Evolutionary conservation across 164 flowering plant species (phyloP), one percentile per base, ranked within the genome.

Genomic region (Berberis thunbergii): DNA sequence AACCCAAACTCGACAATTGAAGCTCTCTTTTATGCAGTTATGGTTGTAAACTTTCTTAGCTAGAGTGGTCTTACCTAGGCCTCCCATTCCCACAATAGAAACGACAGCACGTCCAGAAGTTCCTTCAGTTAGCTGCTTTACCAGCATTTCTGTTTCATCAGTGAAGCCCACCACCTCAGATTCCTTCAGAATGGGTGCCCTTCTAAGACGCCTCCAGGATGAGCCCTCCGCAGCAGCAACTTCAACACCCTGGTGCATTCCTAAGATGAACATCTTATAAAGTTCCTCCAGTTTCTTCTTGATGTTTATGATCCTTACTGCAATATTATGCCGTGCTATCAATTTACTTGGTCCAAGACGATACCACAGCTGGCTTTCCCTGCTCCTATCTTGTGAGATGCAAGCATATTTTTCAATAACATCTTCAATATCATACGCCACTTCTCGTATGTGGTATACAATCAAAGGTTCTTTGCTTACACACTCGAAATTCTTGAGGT

Each of bases 61-160:
- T 12, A 78, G 69, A 12, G 81, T 68, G 2, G 79, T 77, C 68
- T 78, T 80, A 3, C 82, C 82, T 3, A 69, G 13, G 9, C 82
- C 77, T 1, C 78, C 79, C 67, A 73, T 78, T 0, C 84, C 81
- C 6, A 59, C 67, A 1, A 76, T 70, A 4, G 74, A 67, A 55
- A 78, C 41, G 6, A 76, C 75, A 1, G 48, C 44, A 44, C 40
- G 41, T 43, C 45, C 63, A 7, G 4, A 43, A 3, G 57, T 66
- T 42, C 60, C 62, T 1, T 63, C 49, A 44, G 50, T 43, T 66
- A 74, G 11, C 39, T 57, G 7, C 2, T 10, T 45, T 7, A 71
- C 70, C 48, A 75, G 43, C 2, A 13, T 4, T 5, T 61, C 53
- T 7, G 62, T 48, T 3, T 68, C 67, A 7, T 67, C 70, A 0